These are phyloP conservation scores for Symbiodinium pilosum DNA, from an alignment of 73 alveolate species.

Conservation along the genomic window DNA sequence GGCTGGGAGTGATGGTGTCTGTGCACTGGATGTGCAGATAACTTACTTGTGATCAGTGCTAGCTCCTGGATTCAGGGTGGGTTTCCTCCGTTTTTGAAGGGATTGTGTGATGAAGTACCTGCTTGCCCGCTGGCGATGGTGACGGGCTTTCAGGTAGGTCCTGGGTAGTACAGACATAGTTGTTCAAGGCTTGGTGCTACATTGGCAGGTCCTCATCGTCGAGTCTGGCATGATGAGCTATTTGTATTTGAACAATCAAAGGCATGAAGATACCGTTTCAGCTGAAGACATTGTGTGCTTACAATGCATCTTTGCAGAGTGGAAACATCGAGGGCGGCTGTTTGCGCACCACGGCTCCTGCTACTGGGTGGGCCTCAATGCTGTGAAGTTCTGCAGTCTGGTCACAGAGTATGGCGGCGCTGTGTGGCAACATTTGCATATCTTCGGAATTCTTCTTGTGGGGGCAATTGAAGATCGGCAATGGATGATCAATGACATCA, in stretches of 20 bases:
- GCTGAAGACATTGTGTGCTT: neutral
- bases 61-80: no score
- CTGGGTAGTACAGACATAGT: no score
- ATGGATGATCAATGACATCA: conserved; percentile 8
- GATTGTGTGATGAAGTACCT: no score
- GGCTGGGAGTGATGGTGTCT: no score
- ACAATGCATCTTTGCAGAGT: neutral
- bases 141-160: no score
- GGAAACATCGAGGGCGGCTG: conserved; percentile 20
- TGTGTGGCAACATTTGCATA: conserved; percentile 55
- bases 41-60: no score
- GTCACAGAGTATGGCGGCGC: conserved; percentile 40
- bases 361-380: neutral
- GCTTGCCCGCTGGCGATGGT: no score
- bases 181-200: no score
- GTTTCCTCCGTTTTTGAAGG: no score
- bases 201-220: conserved; percentile 44
- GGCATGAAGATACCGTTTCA: neutral
- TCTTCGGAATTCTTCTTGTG: conserved; percentile 59
- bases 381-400: neutral
- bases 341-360: neutral
- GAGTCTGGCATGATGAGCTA: conserved; percentile 66
- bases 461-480: conserved; percentile 19
- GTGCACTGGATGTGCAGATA: no score
- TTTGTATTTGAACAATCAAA: neutral